Conservation (phyloP, 306 rosid genomes). For the Begonia masoniana region DNA sequence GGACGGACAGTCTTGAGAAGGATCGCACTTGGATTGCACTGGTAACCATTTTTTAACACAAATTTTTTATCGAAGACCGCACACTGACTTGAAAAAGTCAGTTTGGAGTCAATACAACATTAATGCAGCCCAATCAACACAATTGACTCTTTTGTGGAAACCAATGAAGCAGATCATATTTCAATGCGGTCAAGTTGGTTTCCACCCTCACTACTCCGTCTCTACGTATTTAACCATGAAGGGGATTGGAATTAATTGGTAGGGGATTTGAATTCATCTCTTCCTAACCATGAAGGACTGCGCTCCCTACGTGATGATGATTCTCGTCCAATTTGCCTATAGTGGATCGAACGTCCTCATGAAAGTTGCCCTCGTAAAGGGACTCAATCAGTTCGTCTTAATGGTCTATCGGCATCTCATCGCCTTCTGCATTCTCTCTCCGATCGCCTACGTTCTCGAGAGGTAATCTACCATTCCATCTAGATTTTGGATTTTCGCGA, state of each 20-base stretch:
- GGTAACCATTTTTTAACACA: no score
- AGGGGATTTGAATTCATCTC: no score
- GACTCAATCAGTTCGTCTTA: slow-evolving; percentile 20
- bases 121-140: no score
- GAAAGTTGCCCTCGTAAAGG: slow-evolving; percentile 14
- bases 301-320: slow-evolving; percentile 12
- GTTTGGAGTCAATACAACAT: no score
- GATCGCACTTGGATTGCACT: no score
- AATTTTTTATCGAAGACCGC: no score
- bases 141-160: no score
- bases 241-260: fast-evolving
- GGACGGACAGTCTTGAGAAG: no score
- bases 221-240: no score
- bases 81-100: no score
- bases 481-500: not conserved
- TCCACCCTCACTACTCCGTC: fast-evolving
- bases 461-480: slow-evolving; percentile 4
- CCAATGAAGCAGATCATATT: no score
- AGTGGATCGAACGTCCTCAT: slow-evolving; percentile 14
- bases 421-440: slow-evolving; percentile 14
- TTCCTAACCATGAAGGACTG: slow-evolving; percentile 5
- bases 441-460: slow-evolving; percentile 18
- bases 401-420: slow-evolving; percentile 22
- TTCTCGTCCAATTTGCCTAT: slow-evolving; percentile 8
- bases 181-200: no score